Conservation (phyloP, 208 protist genomes). For the Acanthamoeba polyphaga region DNA sequence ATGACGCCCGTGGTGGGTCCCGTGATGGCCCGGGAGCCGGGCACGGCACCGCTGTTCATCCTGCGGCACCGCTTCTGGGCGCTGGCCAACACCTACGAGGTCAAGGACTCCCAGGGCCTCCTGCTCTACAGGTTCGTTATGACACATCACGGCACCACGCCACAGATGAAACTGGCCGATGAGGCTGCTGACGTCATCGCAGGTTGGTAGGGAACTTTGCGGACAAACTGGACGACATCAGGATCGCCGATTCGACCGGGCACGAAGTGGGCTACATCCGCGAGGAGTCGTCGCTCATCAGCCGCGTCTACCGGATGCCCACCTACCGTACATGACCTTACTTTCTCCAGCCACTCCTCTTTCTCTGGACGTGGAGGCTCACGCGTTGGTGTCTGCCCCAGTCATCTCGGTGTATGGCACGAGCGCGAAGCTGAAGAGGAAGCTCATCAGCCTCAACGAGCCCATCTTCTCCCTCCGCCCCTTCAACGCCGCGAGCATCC, state of each 20-base stretch:
- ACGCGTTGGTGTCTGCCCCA: not conserved
- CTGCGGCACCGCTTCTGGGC: not conserved
- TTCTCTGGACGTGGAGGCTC: too few species aligned
- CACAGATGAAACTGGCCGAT: too few species aligned
- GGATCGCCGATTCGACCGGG: not conserved
- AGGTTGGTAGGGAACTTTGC: not conserved
- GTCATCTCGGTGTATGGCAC: not conserved
- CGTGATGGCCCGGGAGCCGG: not conserved
- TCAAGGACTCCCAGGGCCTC: not conserved
- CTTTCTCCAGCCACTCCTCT: too few species aligned
- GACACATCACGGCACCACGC: too few species aligned
- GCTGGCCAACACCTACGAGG: constrained; percentile 16
- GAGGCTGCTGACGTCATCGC: too few species aligned
- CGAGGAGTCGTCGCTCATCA: not conserved
- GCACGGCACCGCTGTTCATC: not conserved
- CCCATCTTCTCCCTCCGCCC: not conserved
- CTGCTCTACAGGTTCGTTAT: not conserved
- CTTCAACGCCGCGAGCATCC: not conserved
- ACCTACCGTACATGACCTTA: not conserved
- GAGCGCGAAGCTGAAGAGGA: not conserved
- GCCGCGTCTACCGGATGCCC: constrained; percentile 12
- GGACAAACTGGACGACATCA: not conserved
- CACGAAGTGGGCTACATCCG: not conserved
- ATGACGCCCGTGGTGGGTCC: not conserved
- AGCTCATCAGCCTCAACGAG: not conserved